phyloP scores from a whole-genome alignment of 345 rosid genomes.

The Aegle marmelos region DNA sequence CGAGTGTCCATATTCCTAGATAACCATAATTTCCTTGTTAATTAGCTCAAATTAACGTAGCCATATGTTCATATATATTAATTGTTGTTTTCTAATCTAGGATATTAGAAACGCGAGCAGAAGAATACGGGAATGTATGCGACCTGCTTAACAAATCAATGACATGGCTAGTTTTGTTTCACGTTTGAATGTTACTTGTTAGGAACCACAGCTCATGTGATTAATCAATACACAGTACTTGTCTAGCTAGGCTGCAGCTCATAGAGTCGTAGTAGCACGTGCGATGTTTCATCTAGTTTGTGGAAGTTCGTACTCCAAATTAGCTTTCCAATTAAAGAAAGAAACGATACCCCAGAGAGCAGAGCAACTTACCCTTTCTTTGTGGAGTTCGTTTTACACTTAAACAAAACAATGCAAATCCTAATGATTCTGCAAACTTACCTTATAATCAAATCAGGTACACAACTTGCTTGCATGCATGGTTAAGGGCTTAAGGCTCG shows the following conservation, averaged over 20 bases:
- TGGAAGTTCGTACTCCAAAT: neutral
- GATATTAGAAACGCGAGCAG: neutral
- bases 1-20: neutral
- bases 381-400: neutral
- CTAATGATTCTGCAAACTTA: neutral
- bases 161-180: neutral
- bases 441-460: conserved; percentile 17
- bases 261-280: neutral
- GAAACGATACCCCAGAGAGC: neutral
- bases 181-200: neutral
- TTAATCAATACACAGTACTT: neutral
- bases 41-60: neutral
- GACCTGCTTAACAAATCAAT: neutral
- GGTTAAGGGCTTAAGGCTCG: conserved; percentile 6
- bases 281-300: neutral
- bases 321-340: neutral
- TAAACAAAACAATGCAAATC: neutral
- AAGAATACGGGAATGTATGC: neutral
- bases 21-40: neutral
- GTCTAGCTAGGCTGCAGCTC: neutral
- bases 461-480: conserved; percentile 26
- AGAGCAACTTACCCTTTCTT: neutral
- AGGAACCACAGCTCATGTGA: neutral
- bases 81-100: too few relatives aligned
- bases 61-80: too few relatives aligned